Base-by-base conservation (phyloP, 352 stramenopile genomes). In the Phytophthora sansomeana region DNA sequence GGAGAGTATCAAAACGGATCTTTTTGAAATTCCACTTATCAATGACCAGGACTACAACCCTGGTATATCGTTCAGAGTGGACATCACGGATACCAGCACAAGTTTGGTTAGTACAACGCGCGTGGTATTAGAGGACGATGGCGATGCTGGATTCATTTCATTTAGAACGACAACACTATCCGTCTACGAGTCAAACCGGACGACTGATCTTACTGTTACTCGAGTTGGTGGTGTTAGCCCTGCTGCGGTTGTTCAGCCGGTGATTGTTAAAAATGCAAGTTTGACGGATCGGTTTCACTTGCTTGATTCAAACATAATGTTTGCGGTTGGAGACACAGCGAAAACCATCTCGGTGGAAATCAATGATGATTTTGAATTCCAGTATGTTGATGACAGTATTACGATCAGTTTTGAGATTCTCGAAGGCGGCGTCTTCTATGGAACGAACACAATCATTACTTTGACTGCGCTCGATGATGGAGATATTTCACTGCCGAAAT, bases 391-490 rank as follows among this genome's bases (percentile, higher is more conserved):
- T 0, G 82, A 89, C 38, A 75, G 66, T 17, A 72, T 75, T 0
- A 74, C 48, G 4, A 67, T 89, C 24, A 55, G 63, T 6, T 84
- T 91, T 50, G n/a, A 39, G 1, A 74, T 87, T 21, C 14, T 85
- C 1, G 42, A 71, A 3, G 78, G 76, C 5, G 82, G 82, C 1
- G 64, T 75, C 0, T 49, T 65, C 11, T 38, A 69, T 24, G 80
- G 82, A 1, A 42, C 48, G 0, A 46, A 66, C 5, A 11, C 41
- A 1, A 53, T 47, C 3, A 33, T 53, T 0, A 84, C 78, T 8
- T 1, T 91, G 32, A 85, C 72, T 6, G 78, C 78, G 1, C 24
- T 78, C 10, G 82, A 91, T 26, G 67, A 91, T 29, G 80, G 76
- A 5, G 82, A 91, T 47, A 55, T 88, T 7, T 91, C 82, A 1